These are phyloP conservation scores for Pestalotiopsis sp. DNA, from an alignment of 2,329 filamentous ascomycete genomes.

Conservation along the genomic window DNA sequence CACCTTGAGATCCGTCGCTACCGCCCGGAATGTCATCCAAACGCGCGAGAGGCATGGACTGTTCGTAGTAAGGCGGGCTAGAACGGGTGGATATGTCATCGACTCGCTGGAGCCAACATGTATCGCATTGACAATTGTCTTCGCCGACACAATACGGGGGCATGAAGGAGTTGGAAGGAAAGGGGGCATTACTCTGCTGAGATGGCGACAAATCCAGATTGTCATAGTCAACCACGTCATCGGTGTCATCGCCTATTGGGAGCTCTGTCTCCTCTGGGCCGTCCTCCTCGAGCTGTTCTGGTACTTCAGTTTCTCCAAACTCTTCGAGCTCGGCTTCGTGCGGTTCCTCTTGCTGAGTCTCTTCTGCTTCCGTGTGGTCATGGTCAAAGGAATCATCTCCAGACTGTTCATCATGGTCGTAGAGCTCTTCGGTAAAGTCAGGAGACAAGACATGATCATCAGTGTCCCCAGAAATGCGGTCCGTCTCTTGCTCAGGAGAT, in stretches of 20 bases:
- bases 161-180: conserved; percentile 12
- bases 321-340: not conserved
- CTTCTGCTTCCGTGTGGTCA: not conserved
- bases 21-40: not conserved
- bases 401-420: conserved; percentile 6
- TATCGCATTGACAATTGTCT: conserved; percentile 18
- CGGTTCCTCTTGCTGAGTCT: not conserved
- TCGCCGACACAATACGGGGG: conserved; percentile 9
- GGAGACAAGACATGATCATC: not conserved
- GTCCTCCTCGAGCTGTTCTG: conserved; percentile 25
- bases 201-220: conserved; percentile 24
- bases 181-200: conserved; percentile 27
- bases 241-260: conserved; percentile 1
- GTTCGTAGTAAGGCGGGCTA: not conserved
- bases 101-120: conserved; percentile 19
- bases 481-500: not conserved
- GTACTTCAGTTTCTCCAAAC: not conserved
- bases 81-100: conserved; percentile 4
- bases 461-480: not conserved
- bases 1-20: not conserved
- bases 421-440: conserved; percentile 7
- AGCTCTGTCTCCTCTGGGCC: conserved; percentile 14
- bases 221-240: conserved; percentile 20
- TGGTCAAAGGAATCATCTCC: not conserved
- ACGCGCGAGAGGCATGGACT: not conserved